Conservation (phyloP, 345 rosid species). For the Viola odorata region DNA sequence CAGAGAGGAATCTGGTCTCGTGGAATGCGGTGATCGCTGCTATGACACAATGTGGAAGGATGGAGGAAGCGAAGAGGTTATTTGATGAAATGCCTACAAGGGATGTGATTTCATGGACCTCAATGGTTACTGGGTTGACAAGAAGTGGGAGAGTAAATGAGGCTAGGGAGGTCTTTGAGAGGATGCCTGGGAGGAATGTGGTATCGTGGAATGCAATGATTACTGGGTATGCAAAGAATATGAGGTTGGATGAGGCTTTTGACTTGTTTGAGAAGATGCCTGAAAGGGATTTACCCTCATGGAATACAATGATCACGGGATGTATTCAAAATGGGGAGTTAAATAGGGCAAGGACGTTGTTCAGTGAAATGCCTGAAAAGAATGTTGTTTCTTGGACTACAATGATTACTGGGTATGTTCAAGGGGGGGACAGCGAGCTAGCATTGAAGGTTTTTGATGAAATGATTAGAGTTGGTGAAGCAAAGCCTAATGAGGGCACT, state of each 20-base stretch:
- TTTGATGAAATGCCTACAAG: slow-evolving; percentile 51
- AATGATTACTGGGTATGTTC: slow-evolving; percentile 57
- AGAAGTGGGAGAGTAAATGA: slow-evolving; percentile 55
- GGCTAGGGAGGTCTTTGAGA: slow-evolving; percentile 51
- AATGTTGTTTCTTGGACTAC: slow-evolving; percentile 75
- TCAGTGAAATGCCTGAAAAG: slow-evolving; percentile 46
- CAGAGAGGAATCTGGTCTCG: slow-evolving; percentile 56
- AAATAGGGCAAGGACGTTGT: slow-evolving; percentile 41
- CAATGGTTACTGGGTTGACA: slow-evolving; percentile 53
- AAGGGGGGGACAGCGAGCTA: slow-evolving; percentile 45
- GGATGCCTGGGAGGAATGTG: slow-evolving; percentile 53
- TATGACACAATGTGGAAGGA: slow-evolving; percentile 44
- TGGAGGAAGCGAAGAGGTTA: slow-evolving; percentile 46
- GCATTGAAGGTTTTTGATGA: slow-evolving; percentile 47
- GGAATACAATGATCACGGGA: slow-evolving; percentile 76
- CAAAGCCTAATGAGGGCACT: slow-evolving; percentile 56
- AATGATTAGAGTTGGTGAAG: slow-evolving; percentile 43
- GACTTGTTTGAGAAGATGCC: slow-evolving; percentile 53
- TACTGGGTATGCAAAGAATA: slow-evolving; percentile 59
- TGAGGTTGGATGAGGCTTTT: slow-evolving; percentile 49
- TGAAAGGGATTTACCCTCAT: slow-evolving; percentile 52
- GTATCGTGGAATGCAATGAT: slow-evolving; percentile 78
- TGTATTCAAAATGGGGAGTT: slow-evolving; percentile 45
- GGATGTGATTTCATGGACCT: slow-evolving; percentile 74
- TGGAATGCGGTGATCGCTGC: slow-evolving; percentile 56